Conservation (phyloP, 805 yeast genomes). For the Ascoidea rubescens region DNA sequence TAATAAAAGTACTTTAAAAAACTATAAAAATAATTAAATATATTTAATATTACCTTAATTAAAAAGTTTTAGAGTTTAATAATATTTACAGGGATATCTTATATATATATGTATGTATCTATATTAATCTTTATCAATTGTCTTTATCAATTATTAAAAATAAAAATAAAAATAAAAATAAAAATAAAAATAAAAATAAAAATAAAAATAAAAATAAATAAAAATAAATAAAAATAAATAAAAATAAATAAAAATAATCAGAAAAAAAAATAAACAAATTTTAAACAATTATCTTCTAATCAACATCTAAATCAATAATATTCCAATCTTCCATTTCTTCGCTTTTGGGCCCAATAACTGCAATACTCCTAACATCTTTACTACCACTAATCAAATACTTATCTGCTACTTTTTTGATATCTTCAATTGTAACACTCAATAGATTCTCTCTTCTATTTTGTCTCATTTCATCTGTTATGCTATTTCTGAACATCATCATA, state of each 20-base stretch:
- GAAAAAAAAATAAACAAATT: background rate
- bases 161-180: background rate
- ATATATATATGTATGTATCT: background rate
- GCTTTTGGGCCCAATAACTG: constrained; percentile 32
- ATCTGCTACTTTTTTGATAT: constrained; percentile 52
- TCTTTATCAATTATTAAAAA: constrained; percentile 1
- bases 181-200: too few relatives aligned
- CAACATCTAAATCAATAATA: background rate
- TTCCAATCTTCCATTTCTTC: constrained; percentile 9
- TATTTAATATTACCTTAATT: background rate
- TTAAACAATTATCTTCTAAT: too few relatives aligned
- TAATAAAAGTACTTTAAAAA: background rate
- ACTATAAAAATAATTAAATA: background rate
- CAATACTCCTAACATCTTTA: constrained; percentile 17
- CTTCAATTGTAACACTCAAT: constrained; percentile 48
- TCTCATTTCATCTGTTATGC: constrained; percentile 63
- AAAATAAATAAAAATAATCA: too few relatives aligned
- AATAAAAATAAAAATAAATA: too few relatives aligned
- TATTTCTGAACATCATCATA: constrained; percentile 44
- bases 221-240: too few relatives aligned
- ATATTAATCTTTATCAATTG: background rate
- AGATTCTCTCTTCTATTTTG: constrained; percentile 68
- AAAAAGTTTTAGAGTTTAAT: background rate
- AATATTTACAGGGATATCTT: too few relatives aligned
- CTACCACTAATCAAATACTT: constrained; percentile 34